These are phyloP conservation scores for grape (Vitis vinifera) DNA, from an alignment of 164 flowering plant genomes.

Conservation along the genomic window DNA sequence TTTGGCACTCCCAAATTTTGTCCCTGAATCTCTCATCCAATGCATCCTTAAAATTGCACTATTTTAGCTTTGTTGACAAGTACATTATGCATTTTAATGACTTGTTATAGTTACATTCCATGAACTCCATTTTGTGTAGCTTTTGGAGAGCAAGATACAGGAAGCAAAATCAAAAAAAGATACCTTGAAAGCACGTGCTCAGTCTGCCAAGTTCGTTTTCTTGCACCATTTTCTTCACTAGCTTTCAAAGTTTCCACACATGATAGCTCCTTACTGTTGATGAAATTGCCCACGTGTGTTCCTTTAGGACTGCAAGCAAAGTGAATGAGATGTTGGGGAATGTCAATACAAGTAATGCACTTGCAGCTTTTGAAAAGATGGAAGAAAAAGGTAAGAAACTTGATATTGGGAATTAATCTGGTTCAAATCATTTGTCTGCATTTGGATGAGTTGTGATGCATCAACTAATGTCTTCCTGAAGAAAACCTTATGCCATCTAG, in stretches of 20 bases:
- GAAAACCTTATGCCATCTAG: neutral
- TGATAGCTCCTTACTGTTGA: neutral
- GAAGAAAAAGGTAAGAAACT: conserved; percentile 82
- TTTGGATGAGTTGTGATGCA: neutral
- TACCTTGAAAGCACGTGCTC: conserved; percentile 96
- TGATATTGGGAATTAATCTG: neutral
- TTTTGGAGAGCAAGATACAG: conserved; percentile 95
- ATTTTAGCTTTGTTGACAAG: neutral
- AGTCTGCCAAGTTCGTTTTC: conserved; percentile 85
- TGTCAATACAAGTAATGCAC: conserved; percentile 92
- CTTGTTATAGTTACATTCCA: conserved; percentile 6
- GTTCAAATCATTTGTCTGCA: neutral
- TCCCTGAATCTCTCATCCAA: too few species aligned
- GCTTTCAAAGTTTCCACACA: neutral
- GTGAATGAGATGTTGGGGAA: conserved; percentile 94
- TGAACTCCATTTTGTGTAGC: conserved; percentile 42
- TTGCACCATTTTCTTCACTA: neutral
- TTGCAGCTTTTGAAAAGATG: conserved; percentile 97
- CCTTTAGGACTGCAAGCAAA: conserved; percentile 85
- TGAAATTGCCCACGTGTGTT: neutral
- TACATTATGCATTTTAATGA: conserved; percentile 1
- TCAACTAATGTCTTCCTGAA: neutral
- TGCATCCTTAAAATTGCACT: too few species aligned
- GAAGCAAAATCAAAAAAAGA: conserved; percentile 95
- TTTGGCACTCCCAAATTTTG: too few species aligned